Evolutionary conservation across 2,329 filamentous ascomycete species (phyloP).

Genomic region (Clonostachys rhizophaga): DNA sequence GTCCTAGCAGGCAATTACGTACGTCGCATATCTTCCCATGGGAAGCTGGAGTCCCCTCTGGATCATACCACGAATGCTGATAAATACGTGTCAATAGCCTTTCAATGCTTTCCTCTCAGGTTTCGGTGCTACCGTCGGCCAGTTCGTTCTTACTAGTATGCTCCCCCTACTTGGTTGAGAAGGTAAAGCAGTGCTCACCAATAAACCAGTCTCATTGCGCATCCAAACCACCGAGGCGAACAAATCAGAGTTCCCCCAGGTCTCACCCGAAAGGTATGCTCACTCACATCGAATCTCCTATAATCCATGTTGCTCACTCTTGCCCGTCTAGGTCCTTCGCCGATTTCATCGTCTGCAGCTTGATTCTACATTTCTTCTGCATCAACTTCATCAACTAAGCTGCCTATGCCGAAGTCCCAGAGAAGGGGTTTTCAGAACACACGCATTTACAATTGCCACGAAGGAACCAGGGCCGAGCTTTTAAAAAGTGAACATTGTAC

Average conservation of each 20-base stretch:
- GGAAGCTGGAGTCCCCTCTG: not conserved
- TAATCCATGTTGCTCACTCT: not conserved
- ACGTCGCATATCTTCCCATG: conserved; percentile 32
- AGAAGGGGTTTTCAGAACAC: too few species aligned
- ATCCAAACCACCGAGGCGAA: conserved; percentile 89
- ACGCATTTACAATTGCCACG: too few species aligned
- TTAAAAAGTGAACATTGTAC: too few species aligned
- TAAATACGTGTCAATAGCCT: conserved; percentile 52
- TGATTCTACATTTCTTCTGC: conserved; percentile 98
- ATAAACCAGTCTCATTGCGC: conserved; percentile 59
- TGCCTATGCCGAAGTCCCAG: not conserved
- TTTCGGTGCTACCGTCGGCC: conserved; percentile 90
- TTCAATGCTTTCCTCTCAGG: conserved; percentile 98
- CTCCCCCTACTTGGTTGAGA: not conserved
- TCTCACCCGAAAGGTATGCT: conserved; percentile 74
- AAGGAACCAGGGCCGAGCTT: too few species aligned
- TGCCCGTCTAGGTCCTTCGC: conserved; percentile 71
- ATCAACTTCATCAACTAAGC: conserved; percentile 97
- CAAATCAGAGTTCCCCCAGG: conserved; percentile 68
- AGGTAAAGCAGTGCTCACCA: not conserved
- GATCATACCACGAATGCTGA: not conserved
- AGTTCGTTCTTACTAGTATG: conserved; percentile 91
- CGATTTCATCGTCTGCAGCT: conserved; percentile 89
- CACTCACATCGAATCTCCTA: not conserved
- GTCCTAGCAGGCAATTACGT: conserved; percentile 92